Conservation (phyloP, 768 basidiomycete species). For the Lyophyllum semitale region DNA sequence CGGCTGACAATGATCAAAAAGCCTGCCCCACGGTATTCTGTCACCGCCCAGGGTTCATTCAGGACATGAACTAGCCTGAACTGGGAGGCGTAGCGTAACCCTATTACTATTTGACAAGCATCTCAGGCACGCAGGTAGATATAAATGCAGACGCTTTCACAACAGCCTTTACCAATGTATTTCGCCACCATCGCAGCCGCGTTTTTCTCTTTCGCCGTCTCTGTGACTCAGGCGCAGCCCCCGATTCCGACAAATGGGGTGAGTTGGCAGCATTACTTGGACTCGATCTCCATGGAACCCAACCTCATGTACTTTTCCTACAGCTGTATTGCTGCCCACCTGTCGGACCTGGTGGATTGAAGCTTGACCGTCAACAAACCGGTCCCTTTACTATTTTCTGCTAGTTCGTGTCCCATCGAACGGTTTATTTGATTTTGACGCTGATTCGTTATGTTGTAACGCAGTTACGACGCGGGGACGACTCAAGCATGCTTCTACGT, state of each 20-base stretch:
- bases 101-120: background rate
- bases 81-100: background rate
- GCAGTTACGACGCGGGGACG: constrained; percentile 11
- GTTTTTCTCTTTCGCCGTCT: background rate
- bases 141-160: background rate
- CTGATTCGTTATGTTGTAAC: background rate
- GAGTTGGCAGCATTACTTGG: background rate
- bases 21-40: background rate
- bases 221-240: constrained; percentile 1
- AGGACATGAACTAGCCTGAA: background rate
- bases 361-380: constrained; percentile 19
- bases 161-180: background rate
- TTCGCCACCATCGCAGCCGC: background rate
- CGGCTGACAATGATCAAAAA: background rate
- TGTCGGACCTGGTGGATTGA: constrained; percentile 13
- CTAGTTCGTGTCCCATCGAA: constrained; percentile 11
- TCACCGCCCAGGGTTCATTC: background rate
- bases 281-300: background rate
- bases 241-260: constrained; percentile 9
- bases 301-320: background rate
- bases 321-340: constrained; percentile 20
- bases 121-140: background rate
- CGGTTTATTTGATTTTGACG: background rate
- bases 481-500: constrained; percentile 16
- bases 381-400: constrained; percentile 17